Percentiles rank a stretch among this genome's conserved stretches.
phyloP scores from a whole-genome alignment of 305 asterid species.

The Rubia tinctorum region DNA sequence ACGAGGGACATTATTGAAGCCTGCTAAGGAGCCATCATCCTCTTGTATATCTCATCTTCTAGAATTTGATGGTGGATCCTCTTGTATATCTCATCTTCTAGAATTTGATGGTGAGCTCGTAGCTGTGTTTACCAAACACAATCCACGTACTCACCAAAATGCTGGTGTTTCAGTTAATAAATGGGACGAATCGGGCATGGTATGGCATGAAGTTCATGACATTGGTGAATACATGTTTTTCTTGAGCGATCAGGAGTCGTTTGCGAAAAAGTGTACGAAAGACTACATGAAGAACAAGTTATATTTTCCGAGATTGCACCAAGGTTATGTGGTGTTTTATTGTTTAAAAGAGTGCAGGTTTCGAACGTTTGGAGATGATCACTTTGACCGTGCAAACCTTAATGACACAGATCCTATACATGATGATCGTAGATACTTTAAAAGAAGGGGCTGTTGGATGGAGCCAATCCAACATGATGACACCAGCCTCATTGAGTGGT shows the following conservation, averaged over 20 bases:
- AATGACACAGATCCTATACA: not conserved
- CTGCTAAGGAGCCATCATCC: not conserved
- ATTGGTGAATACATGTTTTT: not conserved
- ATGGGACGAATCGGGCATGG: not conserved
- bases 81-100: too few species aligned
- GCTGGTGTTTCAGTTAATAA: not conserved
- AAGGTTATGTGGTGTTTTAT: not conserved
- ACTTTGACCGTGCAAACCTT: not conserved
- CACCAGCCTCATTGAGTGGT: too few species aligned
- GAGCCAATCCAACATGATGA: slow-evolving; percentile 9
- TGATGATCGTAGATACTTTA: too few species aligned
- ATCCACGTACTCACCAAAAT: too few species aligned
- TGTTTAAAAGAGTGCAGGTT: not conserved
- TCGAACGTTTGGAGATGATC: not conserved
- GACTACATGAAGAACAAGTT: not conserved
- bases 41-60: too few species aligned
- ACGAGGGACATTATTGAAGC: not conserved
- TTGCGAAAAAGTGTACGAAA: not conserved
- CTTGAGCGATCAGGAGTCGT: not conserved
- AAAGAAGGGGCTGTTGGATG: not conserved
- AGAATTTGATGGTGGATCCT: too few species aligned
- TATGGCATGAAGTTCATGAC: not conserved
- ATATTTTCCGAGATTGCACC: not conserved
- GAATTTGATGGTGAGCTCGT: not conserved
- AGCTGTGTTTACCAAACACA: not conserved